phyloP scores from a whole-genome alignment of 352 stramenopile species.

The Globisporangium nagaii region DNA sequence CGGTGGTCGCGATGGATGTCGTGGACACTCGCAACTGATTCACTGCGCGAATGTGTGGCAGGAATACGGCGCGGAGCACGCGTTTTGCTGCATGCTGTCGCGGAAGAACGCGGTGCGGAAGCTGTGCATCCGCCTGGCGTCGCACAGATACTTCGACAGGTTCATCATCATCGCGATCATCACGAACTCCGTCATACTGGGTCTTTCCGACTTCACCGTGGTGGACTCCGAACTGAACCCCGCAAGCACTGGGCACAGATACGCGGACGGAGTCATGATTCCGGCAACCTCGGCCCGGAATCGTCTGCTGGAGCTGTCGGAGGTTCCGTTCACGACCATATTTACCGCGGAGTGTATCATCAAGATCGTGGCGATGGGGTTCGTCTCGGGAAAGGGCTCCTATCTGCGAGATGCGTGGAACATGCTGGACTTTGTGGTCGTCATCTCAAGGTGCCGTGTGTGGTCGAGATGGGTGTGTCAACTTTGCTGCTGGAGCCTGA shows the following conservation, averaged over 20 bases:
- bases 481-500: neutral
- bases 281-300: slow-evolving; percentile 42
- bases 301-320: slow-evolving; percentile 58
- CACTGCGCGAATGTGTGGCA: slow-evolving; percentile 1
- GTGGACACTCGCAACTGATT: neutral
- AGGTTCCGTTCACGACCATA: slow-evolving; percentile 80
- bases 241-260: slow-evolving; percentile 36
- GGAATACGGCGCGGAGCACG: slow-evolving; percentile 39
- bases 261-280: slow-evolving; percentile 28
- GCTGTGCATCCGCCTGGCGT: slow-evolving; percentile 41
- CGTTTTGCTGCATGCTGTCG: slow-evolving; percentile 37
- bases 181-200: slow-evolving; percentile 84
- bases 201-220: slow-evolving; percentile 76
- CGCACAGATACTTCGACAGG: slow-evolving; percentile 68
- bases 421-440: slow-evolving; percentile 90
- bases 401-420: slow-evolving; percentile 90
- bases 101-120: slow-evolving; percentile 42
- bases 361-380: slow-evolving; percentile 90
- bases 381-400: slow-evolving; percentile 43
- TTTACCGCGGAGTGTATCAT: slow-evolving; percentile 86
- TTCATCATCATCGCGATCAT: slow-evolving; percentile 87
- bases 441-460: slow-evolving; percentile 63
- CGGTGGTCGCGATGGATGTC: neutral
- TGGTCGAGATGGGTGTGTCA: too few relatives aligned
- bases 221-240: slow-evolving; percentile 63